Percentiles rank a stretch among this genome's conserved stretches.
Evolutionary conservation across 2,329 filamentous ascomycete genomes (phyloP).

Genomic region (Hymenoscyphus salicellus): DNA sequence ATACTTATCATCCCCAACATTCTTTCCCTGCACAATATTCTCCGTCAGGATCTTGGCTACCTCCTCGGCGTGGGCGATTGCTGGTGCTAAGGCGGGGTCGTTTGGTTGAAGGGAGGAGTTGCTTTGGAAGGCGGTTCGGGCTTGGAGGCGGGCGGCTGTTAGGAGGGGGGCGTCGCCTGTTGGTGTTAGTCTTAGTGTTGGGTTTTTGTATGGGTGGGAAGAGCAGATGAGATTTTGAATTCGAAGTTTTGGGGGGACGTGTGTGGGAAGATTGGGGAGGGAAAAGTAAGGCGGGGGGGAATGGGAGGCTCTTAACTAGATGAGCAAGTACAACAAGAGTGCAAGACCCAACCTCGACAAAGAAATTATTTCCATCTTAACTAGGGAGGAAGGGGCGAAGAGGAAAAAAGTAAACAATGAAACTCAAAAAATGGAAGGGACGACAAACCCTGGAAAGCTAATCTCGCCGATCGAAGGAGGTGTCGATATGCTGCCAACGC

Average conservation of each 20-base stretch:
- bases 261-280: background rate
- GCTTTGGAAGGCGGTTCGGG: conserved; percentile 69
- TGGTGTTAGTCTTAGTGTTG: background rate
- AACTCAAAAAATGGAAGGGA: background rate
- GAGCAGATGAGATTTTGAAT: no score
- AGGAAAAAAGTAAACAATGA: conserved; percentile 1
- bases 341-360: no score
- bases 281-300: background rate
- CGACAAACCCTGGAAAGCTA: conserved; percentile 75
- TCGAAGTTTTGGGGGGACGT: no score
- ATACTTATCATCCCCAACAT: conserved; percentile 49
- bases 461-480: conserved; percentile 73
- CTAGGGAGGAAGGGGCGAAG: background rate
- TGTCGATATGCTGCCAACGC: conserved; percentile 76
- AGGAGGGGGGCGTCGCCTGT: conserved; percentile 70
- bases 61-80: conserved; percentile 76
- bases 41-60: conserved; percentile 74
- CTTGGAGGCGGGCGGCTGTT: conserved; percentile 66
- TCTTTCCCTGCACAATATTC: conserved; percentile 83
- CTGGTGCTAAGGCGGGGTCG: conserved; percentile 58
- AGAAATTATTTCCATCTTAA: background rate
- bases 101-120: conserved; percentile 58
- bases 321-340: no score
- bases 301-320: no score
- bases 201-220: no score